These are phyloP conservation scores for Wallacemonas sp. DNA, from an alignment of 208 protist species.

Conservation along the genomic window DNA sequence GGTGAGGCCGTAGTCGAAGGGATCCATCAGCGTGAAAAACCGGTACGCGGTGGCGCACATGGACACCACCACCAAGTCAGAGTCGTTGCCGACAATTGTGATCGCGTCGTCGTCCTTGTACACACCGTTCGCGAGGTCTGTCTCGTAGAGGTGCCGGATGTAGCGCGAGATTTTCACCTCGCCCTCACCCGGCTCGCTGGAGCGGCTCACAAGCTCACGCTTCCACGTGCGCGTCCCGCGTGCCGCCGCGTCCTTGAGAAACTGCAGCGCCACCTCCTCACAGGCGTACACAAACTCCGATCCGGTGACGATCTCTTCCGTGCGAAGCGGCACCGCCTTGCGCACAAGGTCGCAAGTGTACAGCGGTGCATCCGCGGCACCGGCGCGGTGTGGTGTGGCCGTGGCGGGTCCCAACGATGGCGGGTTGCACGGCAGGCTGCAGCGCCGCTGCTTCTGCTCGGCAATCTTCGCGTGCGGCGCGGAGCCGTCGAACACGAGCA, in stretches of 20 bases:
- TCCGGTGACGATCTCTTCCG: constrained; percentile 70
- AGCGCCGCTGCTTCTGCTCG: constrained; percentile 68
- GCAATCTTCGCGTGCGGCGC: constrained; percentile 70
- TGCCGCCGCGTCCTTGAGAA: constrained; percentile 10
- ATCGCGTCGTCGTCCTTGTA: constrained; percentile 68
- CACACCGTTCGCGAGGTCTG: constrained; percentile 20
- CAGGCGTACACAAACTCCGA: constrained; percentile 77
- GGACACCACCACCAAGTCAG: constrained; percentile 73
- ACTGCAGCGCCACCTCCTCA: constrained; percentile 42
- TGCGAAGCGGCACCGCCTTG: constrained; percentile 36
- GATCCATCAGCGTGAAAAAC: constrained; percentile 60
- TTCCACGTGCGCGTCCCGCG: constrained; percentile 17
- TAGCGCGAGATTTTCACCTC: constrained; percentile 80
- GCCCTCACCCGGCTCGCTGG: constrained; percentile 67
- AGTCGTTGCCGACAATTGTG: constrained; percentile 78
- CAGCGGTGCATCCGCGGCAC: background rate
- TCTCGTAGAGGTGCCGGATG: constrained; percentile 44
- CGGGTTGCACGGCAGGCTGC: constrained; percentile 12
- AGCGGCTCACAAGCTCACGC: constrained; percentile 36
- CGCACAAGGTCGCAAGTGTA: constrained; percentile 58
- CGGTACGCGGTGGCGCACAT: constrained; percentile 66
- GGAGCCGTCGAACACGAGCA: constrained; percentile 78
- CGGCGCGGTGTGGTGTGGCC: constrained; percentile 1
- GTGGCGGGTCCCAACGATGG: constrained; percentile 12
- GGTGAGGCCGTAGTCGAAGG: constrained; percentile 46